A percentile compares a stretch with the other conserved stretches of the same genome.
phyloP scores from a whole-genome alignment of 306 rosid genomes.

The Hylodesmum podocarpum region DNA sequence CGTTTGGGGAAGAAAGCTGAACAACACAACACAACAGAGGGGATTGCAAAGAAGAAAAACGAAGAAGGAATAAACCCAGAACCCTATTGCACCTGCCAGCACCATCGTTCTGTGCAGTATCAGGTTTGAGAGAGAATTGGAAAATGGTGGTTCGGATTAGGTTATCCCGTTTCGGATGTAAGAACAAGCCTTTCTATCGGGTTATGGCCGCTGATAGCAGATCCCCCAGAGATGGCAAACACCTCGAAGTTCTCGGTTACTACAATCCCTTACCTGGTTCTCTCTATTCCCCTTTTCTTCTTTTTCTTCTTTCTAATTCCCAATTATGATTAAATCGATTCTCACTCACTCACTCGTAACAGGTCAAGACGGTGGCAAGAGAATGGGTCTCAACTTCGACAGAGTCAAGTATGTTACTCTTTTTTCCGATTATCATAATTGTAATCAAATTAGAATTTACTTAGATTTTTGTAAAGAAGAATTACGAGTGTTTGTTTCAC shows the following conservation, averaged over 20 bases:
- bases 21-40: no score
- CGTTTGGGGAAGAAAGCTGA: no score
- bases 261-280: slow-evolving; percentile 90
- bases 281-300: background rate
- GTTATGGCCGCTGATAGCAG: slow-evolving; percentile 94
- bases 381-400: slow-evolving; percentile 92
- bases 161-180: slow-evolving; percentile 79
- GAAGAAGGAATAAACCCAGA: background rate
- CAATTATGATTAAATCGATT: background rate
- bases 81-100: background rate
- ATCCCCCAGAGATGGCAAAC: slow-evolving; percentile 91
- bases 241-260: slow-evolving; percentile 86
- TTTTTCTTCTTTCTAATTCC: background rate
- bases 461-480: background rate
- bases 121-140: no score
- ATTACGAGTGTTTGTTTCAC: background rate
- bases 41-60: no score
- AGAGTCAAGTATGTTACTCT: slow-evolving; percentile 73
- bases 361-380: slow-evolving; percentile 87
- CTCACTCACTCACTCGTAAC: no score
- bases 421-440: background rate
- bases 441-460: background rate
- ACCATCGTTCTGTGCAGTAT: no score
- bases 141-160: slow-evolving; percentile 86
- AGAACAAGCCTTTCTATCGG: slow-evolving; percentile 84